These are phyloP conservation scores for Rhodomyrtus tomentosa DNA, from an alignment of 345 rosid genomes.

Conservation along the genomic window DNA sequence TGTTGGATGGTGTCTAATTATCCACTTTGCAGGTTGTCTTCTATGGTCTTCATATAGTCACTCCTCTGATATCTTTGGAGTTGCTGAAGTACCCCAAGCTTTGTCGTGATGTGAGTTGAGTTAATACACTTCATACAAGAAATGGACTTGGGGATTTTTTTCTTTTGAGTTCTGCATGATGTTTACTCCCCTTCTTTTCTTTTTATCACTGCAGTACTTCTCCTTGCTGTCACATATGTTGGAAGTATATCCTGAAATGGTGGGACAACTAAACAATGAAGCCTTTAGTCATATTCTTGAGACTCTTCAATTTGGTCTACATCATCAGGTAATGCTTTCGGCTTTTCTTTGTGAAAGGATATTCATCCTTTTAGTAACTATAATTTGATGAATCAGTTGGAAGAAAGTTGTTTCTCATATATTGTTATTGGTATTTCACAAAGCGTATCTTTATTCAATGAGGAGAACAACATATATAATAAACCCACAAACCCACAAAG, in stretches of 20 bases:
- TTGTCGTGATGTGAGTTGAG: constrained; percentile 77
- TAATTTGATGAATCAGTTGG: not conserved
- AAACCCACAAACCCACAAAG: no score
- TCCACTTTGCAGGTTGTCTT: constrained; percentile 64
- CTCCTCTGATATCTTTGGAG: constrained; percentile 82
- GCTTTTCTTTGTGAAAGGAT: not conserved
- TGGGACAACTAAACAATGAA: constrained; percentile 56
- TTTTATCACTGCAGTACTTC: constrained; percentile 54
- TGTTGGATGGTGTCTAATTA: constrained; percentile 17
- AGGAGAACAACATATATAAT: no score
- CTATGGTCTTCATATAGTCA: constrained; percentile 84
- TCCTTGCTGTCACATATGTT: constrained; percentile 76
- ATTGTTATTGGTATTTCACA: no score
- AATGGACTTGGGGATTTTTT: not conserved
- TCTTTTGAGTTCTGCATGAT: constrained; percentile 5
- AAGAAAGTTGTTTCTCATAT: not conserved
- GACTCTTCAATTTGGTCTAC: constrained; percentile 89
- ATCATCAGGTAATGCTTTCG: constrained; percentile 59
- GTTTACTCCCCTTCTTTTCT: not conserved
- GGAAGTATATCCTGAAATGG: constrained; percentile 94
- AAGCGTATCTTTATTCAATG: no score
- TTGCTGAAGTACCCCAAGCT: constrained; percentile 97
- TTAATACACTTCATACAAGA: not conserved
- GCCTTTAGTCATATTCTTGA: constrained; percentile 73
- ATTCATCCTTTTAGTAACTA: not conserved